Evolutionary conservation across 1,284 basidiomycete species (phyloP).

Genomic region (Cerrena zonata): DNA sequence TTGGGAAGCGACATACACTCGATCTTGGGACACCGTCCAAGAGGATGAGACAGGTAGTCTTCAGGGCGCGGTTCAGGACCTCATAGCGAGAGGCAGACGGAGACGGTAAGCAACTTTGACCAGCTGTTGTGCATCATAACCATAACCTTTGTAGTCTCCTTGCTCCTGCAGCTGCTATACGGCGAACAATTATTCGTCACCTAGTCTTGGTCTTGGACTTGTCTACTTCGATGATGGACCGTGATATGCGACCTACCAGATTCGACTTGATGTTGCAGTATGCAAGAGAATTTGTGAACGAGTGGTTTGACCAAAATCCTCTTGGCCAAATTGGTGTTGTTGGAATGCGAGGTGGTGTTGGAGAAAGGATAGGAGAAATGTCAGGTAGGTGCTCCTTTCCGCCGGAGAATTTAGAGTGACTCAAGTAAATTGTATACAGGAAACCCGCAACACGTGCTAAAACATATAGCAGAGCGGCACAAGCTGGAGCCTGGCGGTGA

Average conservation of each 20-base stretch:
- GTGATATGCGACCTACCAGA: conserved; percentile 90
- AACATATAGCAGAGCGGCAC: conserved; percentile 78
- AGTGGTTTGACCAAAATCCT: conserved; percentile 99
- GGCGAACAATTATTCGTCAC: conserved; percentile 94
- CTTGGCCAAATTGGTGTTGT: conserved; percentile 93
- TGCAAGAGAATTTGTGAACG: conserved; percentile 82
- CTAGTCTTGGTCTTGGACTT: conserved; percentile 87
- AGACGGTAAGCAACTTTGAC: conserved; percentile 52
- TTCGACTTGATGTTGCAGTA: conserved; percentile 88
- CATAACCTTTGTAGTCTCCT: conserved; percentile 47
- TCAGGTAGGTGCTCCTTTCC: conserved; percentile 79
- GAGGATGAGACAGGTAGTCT: conserved; percentile 93
- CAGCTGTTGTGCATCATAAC: conserved; percentile 1
- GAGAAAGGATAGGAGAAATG: conserved; percentile 84
- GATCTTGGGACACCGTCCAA: conserved; percentile 94
- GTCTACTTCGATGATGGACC: conserved; percentile 87
- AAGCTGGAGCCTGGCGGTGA: conserved; percentile 88
- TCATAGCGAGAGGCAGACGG: conserved; percentile 80
- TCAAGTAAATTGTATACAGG: conserved; percentile 42
- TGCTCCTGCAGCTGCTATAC: conserved; percentile 80
- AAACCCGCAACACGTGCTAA: conserved; percentile 90
- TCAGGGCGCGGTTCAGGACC: conserved; percentile 82
- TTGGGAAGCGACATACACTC: conserved; percentile 93
- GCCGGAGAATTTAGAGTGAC: too few relatives aligned
- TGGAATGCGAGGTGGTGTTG: conserved; percentile 84